Percentiles rank a stretch among this genome's conserved stretches.
Evolutionary conservation across 345 rosid species (phyloP).

Genomic region (Brassica napus): DNA sequence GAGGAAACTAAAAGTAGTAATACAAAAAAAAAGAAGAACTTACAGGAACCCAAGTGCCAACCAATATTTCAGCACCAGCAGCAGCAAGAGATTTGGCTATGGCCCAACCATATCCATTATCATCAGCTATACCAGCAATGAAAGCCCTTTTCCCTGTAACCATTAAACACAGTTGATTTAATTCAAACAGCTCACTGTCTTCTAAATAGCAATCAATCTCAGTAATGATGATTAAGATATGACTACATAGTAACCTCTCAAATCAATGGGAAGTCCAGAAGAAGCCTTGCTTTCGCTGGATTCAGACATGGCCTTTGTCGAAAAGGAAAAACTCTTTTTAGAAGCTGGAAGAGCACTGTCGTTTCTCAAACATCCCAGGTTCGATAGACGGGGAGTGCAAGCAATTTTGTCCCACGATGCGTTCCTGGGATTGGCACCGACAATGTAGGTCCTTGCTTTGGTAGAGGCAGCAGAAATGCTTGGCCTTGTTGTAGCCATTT

Average conservation of each 20-base stretch:
- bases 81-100: conserved; percentile 98
- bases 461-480: conserved; percentile 40
- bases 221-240: not conserved
- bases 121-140: conserved; percentile 97
- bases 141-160: conserved; percentile 85
- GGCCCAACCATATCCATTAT: conserved; percentile 99
- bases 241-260: conserved; percentile 56
- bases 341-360: conserved; percentile 39
- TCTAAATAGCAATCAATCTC: no score
- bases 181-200: not conserved
- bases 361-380: conserved; percentile 43
- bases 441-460: conserved; percentile 43
- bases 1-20: not conserved
- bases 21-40: conserved; percentile 24
- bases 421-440: conserved; percentile 37
- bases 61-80: conserved; percentile 94
- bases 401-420: conserved; percentile 51
- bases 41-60: conserved; percentile 99
- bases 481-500: conserved; percentile 55
- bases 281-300: conserved; percentile 51
- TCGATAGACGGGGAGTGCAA: conserved; percentile 51
- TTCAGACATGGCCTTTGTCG: conserved; percentile 64
- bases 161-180: conserved; percentile 1
- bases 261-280: conserved; percentile 73
- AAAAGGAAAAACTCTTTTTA: conserved; percentile 42